phyloP scores from a whole-genome alignment of 768 basidiomycete species.

The Boletus bicolor region DNA sequence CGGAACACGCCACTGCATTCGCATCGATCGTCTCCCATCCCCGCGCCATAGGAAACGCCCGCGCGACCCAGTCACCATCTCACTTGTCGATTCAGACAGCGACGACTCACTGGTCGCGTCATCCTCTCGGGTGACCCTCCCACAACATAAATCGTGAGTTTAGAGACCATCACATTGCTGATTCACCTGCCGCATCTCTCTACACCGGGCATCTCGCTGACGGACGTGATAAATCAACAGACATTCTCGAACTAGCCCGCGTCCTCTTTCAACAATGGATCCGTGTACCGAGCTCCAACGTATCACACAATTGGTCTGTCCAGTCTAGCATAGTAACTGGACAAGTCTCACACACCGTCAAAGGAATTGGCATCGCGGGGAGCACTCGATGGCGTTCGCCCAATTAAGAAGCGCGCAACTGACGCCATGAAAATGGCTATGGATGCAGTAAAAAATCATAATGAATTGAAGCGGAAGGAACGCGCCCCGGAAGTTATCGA shows the following conservation, averaged over 20 bases:
- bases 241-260: not conserved
- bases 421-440: conserved; percentile 17
- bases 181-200: not conserved
- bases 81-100: conserved; percentile 18
- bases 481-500: conserved; percentile 18
- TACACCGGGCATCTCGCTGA: not conserved
- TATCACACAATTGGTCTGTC: conserved; percentile 22
- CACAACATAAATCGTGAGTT: conserved; percentile 4
- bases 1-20: conserved; percentile 15
- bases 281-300: conserved; percentile 23
- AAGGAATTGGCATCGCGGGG: conserved; percentile 25
- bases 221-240: not conserved
- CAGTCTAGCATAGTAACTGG: not conserved
- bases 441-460: conserved; percentile 4
- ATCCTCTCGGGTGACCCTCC: not conserved
- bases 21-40: conserved; percentile 13
- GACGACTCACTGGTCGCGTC: conserved; percentile 5
- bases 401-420: conserved; percentile 22
- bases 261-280: not conserved
- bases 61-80: conserved; percentile 5
- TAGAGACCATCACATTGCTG: not conserved
- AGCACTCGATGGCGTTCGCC: conserved; percentile 7
- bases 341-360: conserved; percentile 7
- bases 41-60: conserved; percentile 14
- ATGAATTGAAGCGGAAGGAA: conserved; percentile 25